Base-by-base conservation (phyloP, 148 eudicot species). In the Beta vulgaris region DNA sequence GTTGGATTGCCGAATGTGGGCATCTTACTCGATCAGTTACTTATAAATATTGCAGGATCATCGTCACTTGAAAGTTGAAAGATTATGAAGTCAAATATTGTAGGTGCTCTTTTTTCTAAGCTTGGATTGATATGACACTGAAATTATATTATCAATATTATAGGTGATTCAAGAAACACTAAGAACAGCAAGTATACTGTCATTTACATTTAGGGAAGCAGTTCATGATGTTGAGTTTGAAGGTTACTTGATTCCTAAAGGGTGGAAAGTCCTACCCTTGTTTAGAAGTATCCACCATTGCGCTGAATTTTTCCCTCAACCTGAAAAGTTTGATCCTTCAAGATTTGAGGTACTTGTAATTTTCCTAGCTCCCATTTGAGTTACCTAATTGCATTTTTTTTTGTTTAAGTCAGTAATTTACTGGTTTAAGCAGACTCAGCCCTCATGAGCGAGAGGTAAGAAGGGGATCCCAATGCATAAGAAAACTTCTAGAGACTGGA, bases 151-250 rank as follows among this genome's bases (percentile, higher is more conserved):
- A 7, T 14, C 4, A 32, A 18, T 42, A 4, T 8, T 21, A 54
- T 59, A 89, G 95, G 95, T 94, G 26, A 91, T 94, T 14, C 93
- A 94, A 82, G 98, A 94, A 77, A 91, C 98, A 12, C 39, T 91
- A n/a, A 83, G 98, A 80, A 64, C 54, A 59, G 93, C 98, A 35
- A 86, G 91, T 73, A 86, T 94, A 73, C 66, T 94, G 14, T 94
- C 98, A n/a, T 94, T 93, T 46, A 91, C 97, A 34, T 93, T 93
- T 75, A 88, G 98, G 58, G 98, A 93, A 66, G 97, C 95, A 39
- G 93, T 93, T 2, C 79, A 90, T 69, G 98, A 93, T 80, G 87
- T 93, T 1, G 95, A 93, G 58, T 87, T 91, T 35, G 80, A 86
- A 81, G 98, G 98, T 4, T 88, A 83, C 54, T 43, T 90, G 28